Evolutionary conservation across 345 rosid species (phyloP).

Genomic region (Brassica carinata): DNA sequence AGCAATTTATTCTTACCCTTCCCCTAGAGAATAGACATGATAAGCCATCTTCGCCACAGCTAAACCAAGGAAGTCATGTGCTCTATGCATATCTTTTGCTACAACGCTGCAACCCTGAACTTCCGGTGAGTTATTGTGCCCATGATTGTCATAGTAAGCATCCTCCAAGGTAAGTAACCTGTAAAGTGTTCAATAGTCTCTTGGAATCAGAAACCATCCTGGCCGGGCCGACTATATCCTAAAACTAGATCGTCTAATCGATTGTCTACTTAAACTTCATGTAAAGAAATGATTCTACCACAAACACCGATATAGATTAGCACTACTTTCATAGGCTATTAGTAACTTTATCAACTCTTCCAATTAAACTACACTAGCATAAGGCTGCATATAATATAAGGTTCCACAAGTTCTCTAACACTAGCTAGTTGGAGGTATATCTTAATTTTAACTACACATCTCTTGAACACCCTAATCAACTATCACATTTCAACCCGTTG

Average conservation of each 20-base stretch:
- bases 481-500: neutral
- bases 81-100: conserved; percentile 42
- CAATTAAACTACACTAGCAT: neutral
- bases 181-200: conserved; percentile 26
- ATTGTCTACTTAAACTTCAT: neutral
- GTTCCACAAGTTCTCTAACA: conserved; percentile 18
- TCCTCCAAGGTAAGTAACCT: conserved; percentile 96
- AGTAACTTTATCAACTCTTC: neutral
- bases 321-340: neutral
- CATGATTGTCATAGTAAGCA: conserved; percentile 66
- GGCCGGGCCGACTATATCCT: neutral
- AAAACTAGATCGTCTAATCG: neutral
- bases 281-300: neutral
- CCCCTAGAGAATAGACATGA: too few species aligned
- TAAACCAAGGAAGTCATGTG: conserved; percentile 60
- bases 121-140: conserved; percentile 41
- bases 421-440: neutral
- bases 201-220: conserved; percentile 13
- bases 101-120: conserved; percentile 44
- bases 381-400: conserved; percentile 7
- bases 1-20: too few species aligned
- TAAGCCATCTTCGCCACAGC: conserved; percentile 64
- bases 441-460: neutral
- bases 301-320: neutral
- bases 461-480: conserved; percentile 12